Percentiles rank a stretch among this genome's conserved stretches.
Conservation (phyloP, 768 basidiomycete genomes). For the Tricholoma saponaceum region DNA sequence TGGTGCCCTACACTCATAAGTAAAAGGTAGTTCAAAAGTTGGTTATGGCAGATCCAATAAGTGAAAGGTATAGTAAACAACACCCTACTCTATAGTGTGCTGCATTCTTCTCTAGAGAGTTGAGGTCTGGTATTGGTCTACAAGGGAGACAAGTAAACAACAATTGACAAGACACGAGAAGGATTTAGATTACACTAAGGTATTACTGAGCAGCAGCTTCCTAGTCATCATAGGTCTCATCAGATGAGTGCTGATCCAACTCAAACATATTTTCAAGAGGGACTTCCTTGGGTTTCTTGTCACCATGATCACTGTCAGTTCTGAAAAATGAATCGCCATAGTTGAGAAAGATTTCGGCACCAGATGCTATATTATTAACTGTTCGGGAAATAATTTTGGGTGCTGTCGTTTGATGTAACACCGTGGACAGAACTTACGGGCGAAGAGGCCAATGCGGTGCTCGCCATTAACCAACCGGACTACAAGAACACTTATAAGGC, state of each 20-base stretch:
- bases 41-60: no score
- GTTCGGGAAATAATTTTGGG: conserved; percentile 3
- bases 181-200: no score
- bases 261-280: conserved; percentile 3
- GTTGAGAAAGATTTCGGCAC: conserved; percentile 52
- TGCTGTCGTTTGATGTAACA: background rate
- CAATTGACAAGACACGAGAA: no score
- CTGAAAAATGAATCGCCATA: conserved; percentile 49
- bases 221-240: conserved; percentile 15
- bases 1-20: no score
- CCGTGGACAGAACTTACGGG: conserved; percentile 34
- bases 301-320: background rate
- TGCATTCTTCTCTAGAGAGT: no score
- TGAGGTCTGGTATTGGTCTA: no score
- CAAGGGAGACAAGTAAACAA: no score
- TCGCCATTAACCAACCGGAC: conserved; percentile 63
- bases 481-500: conserved; percentile 16
- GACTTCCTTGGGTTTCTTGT: background rate
- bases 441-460: conserved; percentile 61
- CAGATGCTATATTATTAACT: conserved; percentile 37
- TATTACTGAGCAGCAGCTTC: no score
- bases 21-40: no score
- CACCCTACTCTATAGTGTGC: no score
- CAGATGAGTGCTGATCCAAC: conserved; percentile 18
- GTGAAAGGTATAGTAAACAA: no score